Base-by-base conservation (phyloP, 176 grass and related monocot genomes). In the Neostapfia colusana region DNA sequence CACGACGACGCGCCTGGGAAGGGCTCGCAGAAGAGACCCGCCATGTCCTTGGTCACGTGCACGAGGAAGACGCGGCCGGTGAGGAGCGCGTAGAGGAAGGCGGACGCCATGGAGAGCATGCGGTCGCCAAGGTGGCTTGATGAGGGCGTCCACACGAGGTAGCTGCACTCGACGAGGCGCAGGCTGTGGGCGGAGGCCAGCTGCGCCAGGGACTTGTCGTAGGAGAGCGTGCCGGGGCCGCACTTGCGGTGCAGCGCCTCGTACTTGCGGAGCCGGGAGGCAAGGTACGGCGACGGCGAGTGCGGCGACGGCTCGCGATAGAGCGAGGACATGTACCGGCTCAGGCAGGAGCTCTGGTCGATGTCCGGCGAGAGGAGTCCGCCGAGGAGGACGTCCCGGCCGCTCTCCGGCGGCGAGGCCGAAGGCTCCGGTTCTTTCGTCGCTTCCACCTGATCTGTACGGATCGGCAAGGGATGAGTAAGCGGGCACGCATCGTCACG, bases 31-130 rank as follows among this genome's bases (percentile, higher is more conserved):
- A 93, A 93, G 68, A 93, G 56, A 31, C 83, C 84, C 12, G 44
- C 50, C 84, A 87, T 87, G 72, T 89, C 90, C 12, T 17, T 43
- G 23, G 81, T 23, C 27, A 75, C 18, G 76, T 93, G 10, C 43
- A 84, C 66, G 27, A 93, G 73, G 48, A 93, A 67, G 64, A 93
- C 87, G 45, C 90, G 70, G 58, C 53, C 35, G 40, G 90, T 93
- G 66, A 89, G 84, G 10, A 93, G 72, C 12, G 90, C 87, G 59
- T 93, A 93, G 69, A 93, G 87, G 70, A 93, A 93, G 0, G 87
- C 81, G 4, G 90, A 93, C 11, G 80, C 73, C 56, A 93, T 79
- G 62, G 87, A 84, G 51, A 93, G 31, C 63, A 93, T 82, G 71
- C 84, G 75, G 68, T 93, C 88, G 12, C 87, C 87, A 51, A 93